These are phyloP conservation scores for Haplosporangium gracile DNA, from an alignment of 192 early-diverging fungal genomes.

Conservation along the genomic window DNA sequence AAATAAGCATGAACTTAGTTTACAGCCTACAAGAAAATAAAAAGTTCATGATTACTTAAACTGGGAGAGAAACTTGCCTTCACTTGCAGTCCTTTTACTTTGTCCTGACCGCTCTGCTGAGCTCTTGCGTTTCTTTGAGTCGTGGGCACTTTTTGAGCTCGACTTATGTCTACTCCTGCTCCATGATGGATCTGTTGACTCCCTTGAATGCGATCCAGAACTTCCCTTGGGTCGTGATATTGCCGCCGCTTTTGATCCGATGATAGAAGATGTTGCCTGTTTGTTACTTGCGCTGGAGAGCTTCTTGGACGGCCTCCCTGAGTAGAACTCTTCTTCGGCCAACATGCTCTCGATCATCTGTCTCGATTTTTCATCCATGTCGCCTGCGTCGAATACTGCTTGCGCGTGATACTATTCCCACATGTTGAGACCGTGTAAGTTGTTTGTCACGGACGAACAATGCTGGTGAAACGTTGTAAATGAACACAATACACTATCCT, in stretches of 20 bases:
- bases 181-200: constrained; percentile 4
- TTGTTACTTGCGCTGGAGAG: neutral
- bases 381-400: constrained; percentile 29
- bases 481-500: neutral
- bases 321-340: constrained; percentile 73
- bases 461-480: neutral
- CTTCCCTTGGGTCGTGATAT: neutral
- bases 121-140: constrained; percentile 45
- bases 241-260: neutral
- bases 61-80: constrained; percentile 10
- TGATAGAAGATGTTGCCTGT: neutral
- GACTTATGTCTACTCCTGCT: constrained; percentile 8
- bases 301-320: constrained; percentile 44
- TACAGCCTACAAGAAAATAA: neutral
- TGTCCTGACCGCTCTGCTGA: constrained; percentile 35
- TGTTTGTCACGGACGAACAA: neutral
- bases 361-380: constrained; percentile 69
- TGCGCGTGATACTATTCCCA: constrained; percentile 33
- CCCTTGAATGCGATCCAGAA: neutral
- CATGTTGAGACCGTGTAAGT: neutral
- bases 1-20: constrained; percentile 6
- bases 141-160: constrained; percentile 15
- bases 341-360: constrained; percentile 72
- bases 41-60: neutral
- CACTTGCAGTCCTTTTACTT: constrained; percentile 44